These are phyloP conservation scores for Vicia sativa DNA, from an alignment of 306 rosid species.

Conservation along the genomic window DNA sequence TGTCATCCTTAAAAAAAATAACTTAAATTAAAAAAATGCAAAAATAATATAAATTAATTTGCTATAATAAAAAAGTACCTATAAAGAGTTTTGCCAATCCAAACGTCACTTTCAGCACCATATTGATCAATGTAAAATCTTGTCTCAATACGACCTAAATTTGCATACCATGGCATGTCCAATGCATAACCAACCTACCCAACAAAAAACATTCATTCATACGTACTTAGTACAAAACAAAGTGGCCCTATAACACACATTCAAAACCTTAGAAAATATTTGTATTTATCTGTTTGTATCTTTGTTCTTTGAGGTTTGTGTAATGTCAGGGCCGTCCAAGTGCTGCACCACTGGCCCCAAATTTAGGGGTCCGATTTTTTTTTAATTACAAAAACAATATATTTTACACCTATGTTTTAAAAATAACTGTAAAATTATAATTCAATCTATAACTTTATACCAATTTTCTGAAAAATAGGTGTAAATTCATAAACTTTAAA, in stretches of 20 bases:
- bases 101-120: constrained; percentile 75
- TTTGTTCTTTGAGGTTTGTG: too few relatives aligned
- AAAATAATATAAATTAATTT: not conserved
- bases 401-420: too few relatives aligned
- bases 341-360: too few relatives aligned
- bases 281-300: too few relatives aligned
- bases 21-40: not conserved
- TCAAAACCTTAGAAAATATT: too few relatives aligned
- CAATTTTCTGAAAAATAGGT: too few relatives aligned
- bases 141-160: constrained; percentile 74
- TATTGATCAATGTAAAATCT: constrained; percentile 80
- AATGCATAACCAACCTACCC: constrained; percentile 73
- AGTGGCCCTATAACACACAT: constrained; percentile 16
- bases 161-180: constrained; percentile 88
- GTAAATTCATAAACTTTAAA: too few relatives aligned
- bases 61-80: constrained; percentile 45
- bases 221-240: not conserved
- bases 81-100: constrained; percentile 98
- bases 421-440: too few relatives aligned
- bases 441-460: too few relatives aligned
- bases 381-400: too few relatives aligned
- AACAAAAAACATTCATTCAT: not conserved
- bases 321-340: too few relatives aligned
- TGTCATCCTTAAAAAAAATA: constrained; percentile 60
- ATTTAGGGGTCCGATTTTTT: too few relatives aligned